These are phyloP conservation scores for Boletus sensibilis DNA, from an alignment of 768 basidiomycete species.

Conservation along the genomic window DNA sequence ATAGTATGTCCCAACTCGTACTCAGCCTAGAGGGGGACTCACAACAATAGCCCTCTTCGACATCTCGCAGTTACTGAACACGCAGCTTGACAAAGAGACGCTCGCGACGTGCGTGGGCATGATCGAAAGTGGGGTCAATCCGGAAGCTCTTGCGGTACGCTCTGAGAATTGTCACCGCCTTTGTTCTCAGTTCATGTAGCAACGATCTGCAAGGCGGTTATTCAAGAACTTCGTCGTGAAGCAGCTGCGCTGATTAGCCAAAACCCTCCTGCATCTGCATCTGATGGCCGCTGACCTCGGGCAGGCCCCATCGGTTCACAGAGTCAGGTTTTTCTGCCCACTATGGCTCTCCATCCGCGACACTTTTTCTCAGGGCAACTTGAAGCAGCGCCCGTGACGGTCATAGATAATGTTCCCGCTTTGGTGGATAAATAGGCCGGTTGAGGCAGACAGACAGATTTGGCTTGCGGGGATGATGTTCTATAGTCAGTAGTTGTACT, in stretches of 20 bases:
- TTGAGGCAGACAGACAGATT: conserved; percentile 19
- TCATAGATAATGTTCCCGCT: conserved; percentile 10
- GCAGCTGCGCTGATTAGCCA: conserved; percentile 42
- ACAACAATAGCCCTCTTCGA: conserved; percentile 67
- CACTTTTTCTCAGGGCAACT: conserved; percentile 1
- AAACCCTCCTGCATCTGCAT: conserved; percentile 1
- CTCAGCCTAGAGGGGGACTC: conserved; percentile 6
- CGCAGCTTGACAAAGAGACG: conserved; percentile 85
- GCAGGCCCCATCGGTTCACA: background rate
- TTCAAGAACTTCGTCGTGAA: conserved; percentile 81
- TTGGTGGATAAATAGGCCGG: conserved; percentile 3
- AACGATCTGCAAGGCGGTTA: conserved; percentile 57
- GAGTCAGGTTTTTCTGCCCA: background rate
- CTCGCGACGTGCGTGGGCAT: conserved; percentile 89
- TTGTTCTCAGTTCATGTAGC: conserved; percentile 3
- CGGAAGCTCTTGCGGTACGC: conserved; percentile 85
- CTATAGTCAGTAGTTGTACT: conserved; percentile 16
- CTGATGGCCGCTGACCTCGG: conserved; percentile 26
- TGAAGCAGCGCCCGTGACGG: background rate
- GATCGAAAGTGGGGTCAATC: conserved; percentile 92
- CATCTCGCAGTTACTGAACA: conserved; percentile 85
- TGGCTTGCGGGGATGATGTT: conserved; percentile 16
- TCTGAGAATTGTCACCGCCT: conserved; percentile 5
- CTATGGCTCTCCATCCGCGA: background rate
- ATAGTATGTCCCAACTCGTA: conserved; percentile 47